Percentiles rank a stretch among this genome's conserved stretches.
Conservation (phyloP, 495 filamentous ascomycete species). For the Tuber microsphaerosporum region DNA sequence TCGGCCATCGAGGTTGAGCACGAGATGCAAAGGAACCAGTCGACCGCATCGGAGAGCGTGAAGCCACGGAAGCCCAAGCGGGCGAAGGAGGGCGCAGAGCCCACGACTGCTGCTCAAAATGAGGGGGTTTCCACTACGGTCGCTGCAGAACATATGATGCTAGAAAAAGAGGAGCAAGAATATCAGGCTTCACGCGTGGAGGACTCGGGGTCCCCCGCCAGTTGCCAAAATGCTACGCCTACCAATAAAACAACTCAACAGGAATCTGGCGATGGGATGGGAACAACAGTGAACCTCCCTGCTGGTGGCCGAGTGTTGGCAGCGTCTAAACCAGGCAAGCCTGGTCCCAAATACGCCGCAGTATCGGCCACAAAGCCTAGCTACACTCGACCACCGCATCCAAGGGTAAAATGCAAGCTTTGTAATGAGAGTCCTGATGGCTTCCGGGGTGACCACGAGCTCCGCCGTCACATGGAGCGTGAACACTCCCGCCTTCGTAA, state of each 20-base stretch:
- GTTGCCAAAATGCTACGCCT: not conserved
- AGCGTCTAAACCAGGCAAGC: conserved; percentile 28
- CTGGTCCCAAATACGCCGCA: conserved; percentile 17
- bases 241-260: conserved; percentile 10
- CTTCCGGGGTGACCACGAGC: conserved; percentile 89
- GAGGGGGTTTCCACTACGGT: not conserved
- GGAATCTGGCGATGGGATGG: not conserved
- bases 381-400: conserved; percentile 67
- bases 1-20: not conserved
- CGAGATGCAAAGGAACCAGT: not conserved
- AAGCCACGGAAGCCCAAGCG: conserved; percentile 28
- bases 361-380: conserved; percentile 43
- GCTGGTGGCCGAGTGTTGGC: conserved; percentile 9
- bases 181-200: conserved; percentile 3
- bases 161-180: not conserved
- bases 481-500: conserved; percentile 67
- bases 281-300: not conserved
- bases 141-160: not conserved
- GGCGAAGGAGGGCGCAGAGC: conserved; percentile 14
- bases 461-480: conserved; percentile 75
- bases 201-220: not conserved
- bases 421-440: conserved; percentile 76
- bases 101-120: not conserved
- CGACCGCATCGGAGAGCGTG: not conserved
- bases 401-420: conserved; percentile 64